Evolutionary conservation across 2,329 filamentous ascomycete genomes (phyloP), one percentile per base, ranked within the genome.

Genomic region (Aspergillus amoenus): DNA sequence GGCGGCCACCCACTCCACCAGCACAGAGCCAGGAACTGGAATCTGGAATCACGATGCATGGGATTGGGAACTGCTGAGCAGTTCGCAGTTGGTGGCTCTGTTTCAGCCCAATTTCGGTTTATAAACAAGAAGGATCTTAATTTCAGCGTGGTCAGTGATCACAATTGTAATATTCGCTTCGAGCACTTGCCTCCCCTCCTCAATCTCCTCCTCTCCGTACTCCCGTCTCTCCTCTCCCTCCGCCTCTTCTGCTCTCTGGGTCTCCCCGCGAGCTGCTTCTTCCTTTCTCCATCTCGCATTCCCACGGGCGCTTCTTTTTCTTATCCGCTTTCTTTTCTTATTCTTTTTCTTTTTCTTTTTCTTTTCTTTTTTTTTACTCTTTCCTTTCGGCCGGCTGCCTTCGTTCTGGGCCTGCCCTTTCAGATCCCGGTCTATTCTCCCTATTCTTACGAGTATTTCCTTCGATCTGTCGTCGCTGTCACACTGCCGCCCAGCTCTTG

Each of bases 401-500:
- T 60, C 61, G 56, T 65, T 63, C 58, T 55, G 52, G 55, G 48
- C 56, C 53, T 59, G 57, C 46, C 53, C 55, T 56, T 55, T 42
- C 42, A 57, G 24, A 58, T 57, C 61, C 62, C 57, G 52, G 59
- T 63, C 61, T 60, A 61, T 48, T 63, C 37, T 30, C 27, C 27
- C 8, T 30, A 30, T 11, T 30, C 27, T 30, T 30, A 11, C 27
- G 9, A 30, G 27, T 37, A 13, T 21, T 58, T 64, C 61, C 62
- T 55, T 59, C 66, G 61, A 63, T 58, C 64, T 66, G 59, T 65
- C 53, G 60, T 51, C 62, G 56, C 57, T 54, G 61, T 64, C 64
- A 64, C 59, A 65, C 62, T 62, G 63, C 64, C 63, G 55, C 59
- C 62, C 61, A 65, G 55, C 64, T 53, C 60, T 53, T 61, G 56